Evolutionary conservation across 129 eudicot genomes (phyloP).

Genomic region (Centella asiatica): DNA sequence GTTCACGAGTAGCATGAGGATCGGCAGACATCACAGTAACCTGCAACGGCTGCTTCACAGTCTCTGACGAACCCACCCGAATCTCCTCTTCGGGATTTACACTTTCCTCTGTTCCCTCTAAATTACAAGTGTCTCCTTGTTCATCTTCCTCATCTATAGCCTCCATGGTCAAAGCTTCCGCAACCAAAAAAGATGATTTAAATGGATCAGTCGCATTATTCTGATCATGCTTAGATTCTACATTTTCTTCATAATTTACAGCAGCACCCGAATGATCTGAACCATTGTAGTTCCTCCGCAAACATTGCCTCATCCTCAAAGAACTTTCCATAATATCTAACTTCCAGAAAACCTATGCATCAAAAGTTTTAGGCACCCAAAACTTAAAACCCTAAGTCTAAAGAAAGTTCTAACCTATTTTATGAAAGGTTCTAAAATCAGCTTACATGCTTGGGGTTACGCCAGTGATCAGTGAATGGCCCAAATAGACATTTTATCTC

Average conservation of each 20-base stretch:
- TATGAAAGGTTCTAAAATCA: slow-evolving; percentile 10
- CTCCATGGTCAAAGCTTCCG: slow-evolving; percentile 74
- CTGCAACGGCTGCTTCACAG: slow-evolving; percentile 40
- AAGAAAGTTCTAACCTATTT: neutral
- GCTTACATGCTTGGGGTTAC: slow-evolving; percentile 64
- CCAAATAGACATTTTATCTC: slow-evolving; percentile 91
- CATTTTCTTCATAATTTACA: slow-evolving; percentile 63
- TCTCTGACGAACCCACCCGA: slow-evolving; percentile 40
- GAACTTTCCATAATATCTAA: slow-evolving; percentile 91
- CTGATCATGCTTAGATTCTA: slow-evolving; percentile 31
- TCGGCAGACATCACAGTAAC: slow-evolving; percentile 31
- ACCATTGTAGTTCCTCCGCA: slow-evolving; percentile 74
- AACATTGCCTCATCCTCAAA: slow-evolving; percentile 80
- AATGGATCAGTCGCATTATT: slow-evolving; percentile 46
- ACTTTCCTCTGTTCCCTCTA: slow-evolving; percentile 37
- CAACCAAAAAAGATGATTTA: slow-evolving; percentile 56
- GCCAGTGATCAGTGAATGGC: slow-evolving; percentile 58
- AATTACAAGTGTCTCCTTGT: slow-evolving; percentile 36
- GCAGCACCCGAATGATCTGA: slow-evolving; percentile 84
- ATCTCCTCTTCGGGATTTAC: slow-evolving; percentile 31
- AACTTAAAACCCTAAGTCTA: slow-evolving; percentile 5
- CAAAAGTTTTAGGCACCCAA: neutral
- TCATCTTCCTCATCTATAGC: slow-evolving; percentile 67
- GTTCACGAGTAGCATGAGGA: slow-evolving; percentile 32
- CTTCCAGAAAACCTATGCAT: slow-evolving; percentile 73